Base-by-base conservation (phyloP, 306 rosid genomes). In the Vigna hirtella region DNA sequence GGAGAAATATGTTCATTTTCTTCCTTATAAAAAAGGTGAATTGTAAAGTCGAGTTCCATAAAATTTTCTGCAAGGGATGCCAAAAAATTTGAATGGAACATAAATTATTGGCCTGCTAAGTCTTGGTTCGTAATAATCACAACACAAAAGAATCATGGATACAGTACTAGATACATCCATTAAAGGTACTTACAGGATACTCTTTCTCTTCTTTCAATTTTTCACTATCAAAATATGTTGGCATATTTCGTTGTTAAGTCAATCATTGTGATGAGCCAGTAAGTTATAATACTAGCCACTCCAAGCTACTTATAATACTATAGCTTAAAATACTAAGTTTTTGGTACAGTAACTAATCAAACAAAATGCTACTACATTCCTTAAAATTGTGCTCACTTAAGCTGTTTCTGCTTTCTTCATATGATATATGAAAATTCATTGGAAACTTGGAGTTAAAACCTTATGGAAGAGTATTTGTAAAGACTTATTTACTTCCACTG, bases 41-140 rank as follows among this genome's bases (percentile, higher is more conserved):
- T 24, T 42, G 14, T 38, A n/a, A 77, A 56, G 66, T 36, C 52
- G 12, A 26, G 48, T 66, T 20, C 40, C 34, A 30, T 26, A 74
- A 22, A 61, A 62, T 45, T 65, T 79, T 45, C 24, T 52, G 16
- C 77, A 59, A 18, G 34, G 15, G 51, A 57, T 66, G 76, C 78
- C 72, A 7, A 40, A 47, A 73, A 47, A 16, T 62, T 24, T 38
- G 42, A 62, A 61, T 42, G 15, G 7, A 13, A 66, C 45, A 74
- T 18, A 34, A 49, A 17, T 8, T 18, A 59, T 48, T 0, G 16
- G 65, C 50, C 42, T 45, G 51, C 20, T 24, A 64, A 55, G 24
- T 64, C 62, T 53, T 28, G 49, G 59, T 22, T 65, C 49, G 49
- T 18, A 28, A 7, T 34, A 32, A 68, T 57, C 30, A 73, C 4